A percentile compares a stretch with the other conserved stretches of the same genome.
These are phyloP conservation scores for Trametes punicea DNA, from an alignment of 768 basidiomycete genomes.

Conservation along the genomic window DNA sequence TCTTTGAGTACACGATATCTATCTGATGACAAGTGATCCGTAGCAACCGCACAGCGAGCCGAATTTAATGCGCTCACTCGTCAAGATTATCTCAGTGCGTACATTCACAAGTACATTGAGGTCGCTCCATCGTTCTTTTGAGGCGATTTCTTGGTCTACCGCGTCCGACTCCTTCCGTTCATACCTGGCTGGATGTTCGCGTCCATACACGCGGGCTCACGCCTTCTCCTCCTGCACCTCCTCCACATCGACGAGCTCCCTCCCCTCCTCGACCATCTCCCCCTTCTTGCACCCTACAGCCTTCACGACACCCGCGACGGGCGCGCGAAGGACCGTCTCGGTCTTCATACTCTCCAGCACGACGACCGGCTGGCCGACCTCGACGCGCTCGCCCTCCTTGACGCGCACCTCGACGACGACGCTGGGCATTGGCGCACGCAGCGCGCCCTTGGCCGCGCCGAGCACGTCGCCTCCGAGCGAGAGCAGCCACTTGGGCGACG, in stretches of 20 bases:
- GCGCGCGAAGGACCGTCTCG: constrained; percentile 81
- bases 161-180: no score
- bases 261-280: constrained; percentile 89
- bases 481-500: constrained; percentile 67
- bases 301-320: constrained; percentile 64
- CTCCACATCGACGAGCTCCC: constrained; percentile 58
- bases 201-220: no score
- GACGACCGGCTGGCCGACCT: constrained; percentile 76
- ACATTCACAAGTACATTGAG: no score
- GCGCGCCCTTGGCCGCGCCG: constrained; percentile 54
- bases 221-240: not conserved
- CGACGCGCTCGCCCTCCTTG: constrained; percentile 69
- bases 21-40: no score
- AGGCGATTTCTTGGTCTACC: no score
- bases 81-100: no score
- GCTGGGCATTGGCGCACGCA: constrained; percentile 91
- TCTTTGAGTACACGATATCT: no score
- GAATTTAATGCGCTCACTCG: no score
- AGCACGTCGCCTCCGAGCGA: constrained; percentile 61
- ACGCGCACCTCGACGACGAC: constrained; percentile 88
- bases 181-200: no score
- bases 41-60: no score
- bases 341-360: constrained; percentile 98
- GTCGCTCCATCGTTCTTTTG: no score
- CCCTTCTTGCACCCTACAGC: constrained; percentile 76